Conservation (phyloP, 805 yeast genomes). For the Cyberlindnera nakhonratchasimensis region DNA sequence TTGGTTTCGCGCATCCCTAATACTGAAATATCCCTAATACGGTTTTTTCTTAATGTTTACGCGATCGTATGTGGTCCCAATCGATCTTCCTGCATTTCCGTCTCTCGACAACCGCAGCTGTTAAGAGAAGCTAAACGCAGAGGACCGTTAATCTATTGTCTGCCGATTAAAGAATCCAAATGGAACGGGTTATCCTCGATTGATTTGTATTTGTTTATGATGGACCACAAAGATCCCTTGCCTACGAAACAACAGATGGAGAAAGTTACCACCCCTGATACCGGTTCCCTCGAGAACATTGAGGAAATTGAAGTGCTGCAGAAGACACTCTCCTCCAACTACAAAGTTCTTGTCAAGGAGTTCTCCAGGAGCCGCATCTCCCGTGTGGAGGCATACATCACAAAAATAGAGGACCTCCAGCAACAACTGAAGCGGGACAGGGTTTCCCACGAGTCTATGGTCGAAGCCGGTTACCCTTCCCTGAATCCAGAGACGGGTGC, state of each 20-base stretch:
- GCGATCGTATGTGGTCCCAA: not conserved
- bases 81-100: constrained; percentile 12
- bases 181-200: no score
- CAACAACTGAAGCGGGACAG: constrained; percentile 23
- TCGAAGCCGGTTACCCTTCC: constrained; percentile 20
- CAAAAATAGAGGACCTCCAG: constrained; percentile 32
- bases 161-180: no score
- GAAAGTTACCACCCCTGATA: constrained; percentile 5
- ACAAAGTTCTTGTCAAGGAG: constrained; percentile 29
- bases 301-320: constrained; percentile 23
- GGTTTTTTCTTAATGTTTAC: not conserved
- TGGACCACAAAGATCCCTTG: not conserved
- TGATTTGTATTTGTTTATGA: no score
- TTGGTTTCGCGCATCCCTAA: not conserved
- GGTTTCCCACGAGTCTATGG: constrained; percentile 14
- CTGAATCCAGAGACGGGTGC: constrained; percentile 15
- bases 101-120: constrained; percentile 15
- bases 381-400: constrained; percentile 32
- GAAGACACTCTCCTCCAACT: constrained; percentile 30
- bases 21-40: not conserved
- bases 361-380: constrained; percentile 30
- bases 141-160: no score
- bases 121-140: no score
- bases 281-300: constrained; percentile 21
- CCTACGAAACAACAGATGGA: not conserved